Conservation (phyloP, 345 rosid genomes). For the Clarkia xantiana region DNA sequence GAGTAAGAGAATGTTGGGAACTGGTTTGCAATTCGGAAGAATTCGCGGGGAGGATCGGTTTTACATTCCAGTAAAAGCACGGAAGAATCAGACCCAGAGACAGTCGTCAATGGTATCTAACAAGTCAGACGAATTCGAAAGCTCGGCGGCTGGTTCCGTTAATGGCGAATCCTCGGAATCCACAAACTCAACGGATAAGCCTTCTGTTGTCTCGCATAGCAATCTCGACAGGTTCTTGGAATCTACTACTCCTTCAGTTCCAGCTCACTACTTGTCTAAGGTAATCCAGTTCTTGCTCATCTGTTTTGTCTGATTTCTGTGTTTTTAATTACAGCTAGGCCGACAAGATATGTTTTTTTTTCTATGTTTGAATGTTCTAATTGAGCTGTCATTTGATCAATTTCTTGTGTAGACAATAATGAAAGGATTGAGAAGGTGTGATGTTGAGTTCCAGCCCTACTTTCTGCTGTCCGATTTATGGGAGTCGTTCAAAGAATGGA, state of each 20-base stretch:
- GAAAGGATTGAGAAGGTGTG: slow-evolving; percentile 36
- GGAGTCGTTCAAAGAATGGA: slow-evolving; percentile 81
- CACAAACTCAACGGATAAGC: slow-evolving; percentile 4
- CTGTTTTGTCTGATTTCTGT: not conserved
- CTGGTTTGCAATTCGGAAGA: slow-evolving; percentile 18
- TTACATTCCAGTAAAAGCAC: slow-evolving; percentile 22
- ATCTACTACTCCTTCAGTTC: slow-evolving; percentile 24
- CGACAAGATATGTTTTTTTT: too few relatives aligned
- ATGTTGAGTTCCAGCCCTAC: slow-evolving; percentile 30
- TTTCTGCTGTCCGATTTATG: slow-evolving; percentile 65
- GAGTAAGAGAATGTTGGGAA: slow-evolving; percentile 18
- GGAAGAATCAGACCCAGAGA: slow-evolving; percentile 21
- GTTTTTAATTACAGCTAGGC: too few relatives aligned
- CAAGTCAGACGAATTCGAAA: slow-evolving; percentile 6
- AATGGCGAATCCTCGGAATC: slow-evolving; percentile 6
- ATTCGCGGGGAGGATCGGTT: slow-evolving; percentile 24
- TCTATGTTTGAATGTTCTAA: not conserved
- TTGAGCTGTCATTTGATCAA: not conserved
- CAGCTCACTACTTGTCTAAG: slow-evolving; percentile 22
- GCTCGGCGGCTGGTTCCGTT: slow-evolving; percentile 4
- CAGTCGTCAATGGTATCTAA: slow-evolving; percentile 7
- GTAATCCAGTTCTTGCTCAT: slow-evolving; percentile 6
- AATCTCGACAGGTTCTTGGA: slow-evolving; percentile 30
- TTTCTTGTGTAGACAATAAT: slow-evolving; percentile 23
- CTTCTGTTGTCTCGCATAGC: slow-evolving; percentile 12